Base-by-base conservation (phyloP, 495 filamentous ascomycete genomes). In the Penicillium silybi region DNA sequence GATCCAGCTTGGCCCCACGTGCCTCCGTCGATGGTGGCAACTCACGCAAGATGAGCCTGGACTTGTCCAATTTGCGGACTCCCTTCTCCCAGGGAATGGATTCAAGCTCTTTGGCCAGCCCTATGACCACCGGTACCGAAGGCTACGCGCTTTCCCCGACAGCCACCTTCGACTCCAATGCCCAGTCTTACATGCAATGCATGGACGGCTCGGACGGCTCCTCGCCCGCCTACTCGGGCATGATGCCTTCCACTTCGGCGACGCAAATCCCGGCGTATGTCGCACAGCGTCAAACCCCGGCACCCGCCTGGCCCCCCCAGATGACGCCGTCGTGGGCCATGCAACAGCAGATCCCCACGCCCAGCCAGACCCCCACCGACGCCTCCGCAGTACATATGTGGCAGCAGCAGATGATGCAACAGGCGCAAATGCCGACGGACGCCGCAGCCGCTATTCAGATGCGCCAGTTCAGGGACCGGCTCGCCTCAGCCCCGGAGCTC, bases 31-130 rank as follows among this genome's bases (percentile, higher is more conserved):
- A 70, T 26, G 65, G 67, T 9, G 58, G 38, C 37, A 35, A 45
- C 7, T 50, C 57, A 0, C 68, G 66, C 41, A 75, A 74, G 53
- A 71, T 75, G 70, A 73, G 69, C 48, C 53, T 75, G 37, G 72
- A 75, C 34, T 53, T 75, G 11, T 67, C 68, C 5, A 58, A 64
- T 34, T 39, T 73, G 16, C 68, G 67, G 17, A 61, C 65, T 9
- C 59, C 70, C 2, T 59, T 69, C 29, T 52, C 65, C 0, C 64
- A 66, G 29, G 58, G 57, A 46, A 63, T 66, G 62, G 48, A 62
- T 15, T 46, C 63, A 13, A 41, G 37, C 35, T 60, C 68, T 0
- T 37, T 68, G 49, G 56, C 59, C 43, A 71, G 68, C 39, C 67
- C 69, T 6, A 51, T 67, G 44, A 29, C 49, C 17, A 48, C 54